phyloP scores from a whole-genome alignment of 805 yeast genomes.

The Candida morakotiae region DNA sequence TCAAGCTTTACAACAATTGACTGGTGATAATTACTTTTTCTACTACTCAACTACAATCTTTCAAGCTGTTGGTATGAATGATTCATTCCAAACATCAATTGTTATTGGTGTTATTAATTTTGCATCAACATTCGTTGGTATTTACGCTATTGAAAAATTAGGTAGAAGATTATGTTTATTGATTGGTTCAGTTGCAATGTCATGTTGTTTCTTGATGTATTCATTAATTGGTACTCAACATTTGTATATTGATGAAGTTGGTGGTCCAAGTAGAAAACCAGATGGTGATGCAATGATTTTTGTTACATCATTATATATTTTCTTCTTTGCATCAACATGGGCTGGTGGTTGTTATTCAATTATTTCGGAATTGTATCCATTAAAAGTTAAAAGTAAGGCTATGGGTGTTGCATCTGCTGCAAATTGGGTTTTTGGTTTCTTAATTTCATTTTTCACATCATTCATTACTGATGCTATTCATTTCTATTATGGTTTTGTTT shows the following conservation, averaged over 20 bases:
- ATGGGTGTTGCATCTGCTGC: conserved; percentile 63
- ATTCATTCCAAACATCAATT: conserved; percentile 55
- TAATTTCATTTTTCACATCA: conserved; percentile 60
- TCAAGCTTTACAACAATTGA: conserved; percentile 55
- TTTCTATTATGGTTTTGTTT: conserved; percentile 57
- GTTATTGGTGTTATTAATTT: conserved; percentile 53
- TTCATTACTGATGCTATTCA: conserved; percentile 56
- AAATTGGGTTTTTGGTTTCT: conserved; percentile 61
- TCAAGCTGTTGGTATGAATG: conserved; percentile 44
- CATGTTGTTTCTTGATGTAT: conserved; percentile 53
- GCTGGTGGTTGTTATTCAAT: conserved; percentile 46
- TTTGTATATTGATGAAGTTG: conserved; percentile 25
- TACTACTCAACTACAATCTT: conserved; percentile 58
- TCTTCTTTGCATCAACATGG: conserved; percentile 40
- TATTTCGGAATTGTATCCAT: conserved; percentile 36
- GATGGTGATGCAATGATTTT: conserved; percentile 62
- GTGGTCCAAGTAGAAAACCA: conserved; percentile 36
- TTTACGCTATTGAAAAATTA: conserved; percentile 44
- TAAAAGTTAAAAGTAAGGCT: conserved; percentile 45
- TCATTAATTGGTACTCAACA: conserved; percentile 57
- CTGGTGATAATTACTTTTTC: conserved; percentile 60
- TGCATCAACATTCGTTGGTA: conserved; percentile 49
- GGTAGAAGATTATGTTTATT: conserved; percentile 49
- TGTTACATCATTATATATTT: conserved; percentile 58
- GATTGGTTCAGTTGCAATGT: conserved; percentile 44